Evolutionary conservation across 2,329 filamentous ascomycete genomes (phyloP).

Genomic region (Ophiostoma himal-ulmi): DNA sequence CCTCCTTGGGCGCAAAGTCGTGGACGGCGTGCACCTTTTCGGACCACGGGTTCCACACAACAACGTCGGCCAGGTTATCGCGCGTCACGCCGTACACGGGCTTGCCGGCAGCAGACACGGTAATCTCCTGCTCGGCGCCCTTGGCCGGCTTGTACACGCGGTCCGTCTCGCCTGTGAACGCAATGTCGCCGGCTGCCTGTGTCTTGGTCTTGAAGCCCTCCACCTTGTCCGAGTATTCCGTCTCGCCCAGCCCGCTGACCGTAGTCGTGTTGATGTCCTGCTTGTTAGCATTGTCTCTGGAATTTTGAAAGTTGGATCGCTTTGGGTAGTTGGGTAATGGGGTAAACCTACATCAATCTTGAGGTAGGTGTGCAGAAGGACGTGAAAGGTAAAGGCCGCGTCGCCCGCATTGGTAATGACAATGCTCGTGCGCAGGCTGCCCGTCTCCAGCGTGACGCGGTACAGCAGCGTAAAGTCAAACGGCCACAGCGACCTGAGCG

Average conservation of each 20-base stretch:
- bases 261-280: constrained; percentile 73
- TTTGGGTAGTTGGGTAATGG: background rate
- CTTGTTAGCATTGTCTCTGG: background rate
- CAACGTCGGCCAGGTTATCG: constrained; percentile 79
- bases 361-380: constrained; percentile 87
- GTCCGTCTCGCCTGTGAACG: constrained; percentile 75
- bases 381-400: constrained; percentile 82
- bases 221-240: constrained; percentile 80
- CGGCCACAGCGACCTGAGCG: constrained; percentile 69
- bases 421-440: constrained; percentile 71
- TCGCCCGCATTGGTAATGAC: constrained; percentile 84
- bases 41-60: constrained; percentile 96
- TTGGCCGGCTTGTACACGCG: constrained; percentile 73
- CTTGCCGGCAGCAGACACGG: constrained; percentile 58
- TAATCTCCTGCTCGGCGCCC: constrained; percentile 52
- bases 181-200: constrained; percentile 54
- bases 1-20: constrained; percentile 85
- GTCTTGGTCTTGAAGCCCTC: constrained; percentile 59
- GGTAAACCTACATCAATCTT: constrained; percentile 65
- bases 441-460: constrained; percentile 75
- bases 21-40: constrained; percentile 76
- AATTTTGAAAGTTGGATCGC: background rate
- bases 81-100: constrained; percentile 67
- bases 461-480: constrained; percentile 87
- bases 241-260: constrained; percentile 69